Base-by-base conservation (phyloP, 1,284 basidiomycete species). In the Fomitiporia mediterranea region DNA sequence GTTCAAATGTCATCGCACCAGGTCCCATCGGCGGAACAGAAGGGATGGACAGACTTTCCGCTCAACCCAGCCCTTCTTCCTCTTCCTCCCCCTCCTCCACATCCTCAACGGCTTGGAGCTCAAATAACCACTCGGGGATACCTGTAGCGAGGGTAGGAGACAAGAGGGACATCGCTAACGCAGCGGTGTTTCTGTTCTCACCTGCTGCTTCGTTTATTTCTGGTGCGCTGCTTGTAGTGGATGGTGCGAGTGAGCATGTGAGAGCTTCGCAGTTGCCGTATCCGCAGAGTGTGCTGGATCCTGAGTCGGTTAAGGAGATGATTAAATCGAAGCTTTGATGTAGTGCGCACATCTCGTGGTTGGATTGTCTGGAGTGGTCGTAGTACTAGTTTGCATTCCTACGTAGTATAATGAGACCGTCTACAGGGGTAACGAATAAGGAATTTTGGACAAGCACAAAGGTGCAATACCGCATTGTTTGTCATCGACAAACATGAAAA, bases 1-100 rank as follows among this genome's bases (percentile, higher is more conserved):
- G 95, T 52, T 91, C 90, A 37, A 98, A 98, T 68, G 89, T 96
- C 52, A 88, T 97, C 64, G 84, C 93, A 0, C 94, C 94, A 3
- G 94, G 89, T 0, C 87, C 91, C 7, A 96, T 98, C 60, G 79
- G 71, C 2, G 84, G 79, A 19, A 98, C 95, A 0, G 94, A 92
- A 68, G 96, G 96, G 49, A 82, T 89, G 78, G 77, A 84, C 62
- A 82, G 91, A 23, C 77, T 95, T 39, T 72, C 77, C 52, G 73
- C 79, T 47, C 72, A 78, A 62, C 19, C 21, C 11, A 69, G 72
- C 13, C 51, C 32, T 51, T 62, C 21, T 19, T 55, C 43, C 2
- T 37, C 34, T n/a, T 17, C 51, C 6, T 39, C 27, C 7, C 35
- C 27, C 8, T 34, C 23, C 17, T 19, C 39, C 2, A 42, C 39